These are phyloP conservation scores for Colletotrichum simmondsii DNA, from an alignment of 2,329 filamentous ascomycete species.

Conservation along the genomic window DNA sequence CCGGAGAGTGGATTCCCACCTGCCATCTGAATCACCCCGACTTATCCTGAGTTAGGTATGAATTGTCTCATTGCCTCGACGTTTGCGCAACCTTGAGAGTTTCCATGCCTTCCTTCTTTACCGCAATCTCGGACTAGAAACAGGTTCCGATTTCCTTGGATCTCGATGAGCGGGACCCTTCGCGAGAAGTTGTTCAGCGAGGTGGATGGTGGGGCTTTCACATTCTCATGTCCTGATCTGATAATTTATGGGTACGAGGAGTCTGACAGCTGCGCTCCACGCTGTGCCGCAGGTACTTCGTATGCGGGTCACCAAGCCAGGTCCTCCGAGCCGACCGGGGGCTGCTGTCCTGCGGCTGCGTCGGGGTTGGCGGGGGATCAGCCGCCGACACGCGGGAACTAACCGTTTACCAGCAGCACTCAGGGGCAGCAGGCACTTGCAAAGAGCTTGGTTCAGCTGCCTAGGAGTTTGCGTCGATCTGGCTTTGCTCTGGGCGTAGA, in stretches of 20 bases:
- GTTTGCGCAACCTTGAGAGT: not conserved
- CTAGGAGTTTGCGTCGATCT: not conserved
- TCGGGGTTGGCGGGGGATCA: conserved; percentile 16
- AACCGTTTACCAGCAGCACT: not conserved
- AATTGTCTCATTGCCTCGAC: not conserved
- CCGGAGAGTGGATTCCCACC: not conserved
- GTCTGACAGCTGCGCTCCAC: conserved; percentile 3
- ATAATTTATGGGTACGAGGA: conserved; percentile 1
- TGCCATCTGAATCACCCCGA: not conserved
- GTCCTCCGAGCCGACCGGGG: conserved; percentile 4
- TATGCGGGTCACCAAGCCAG: conserved; percentile 20
- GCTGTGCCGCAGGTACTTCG: conserved; percentile 20
- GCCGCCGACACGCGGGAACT: conserved; percentile 16
- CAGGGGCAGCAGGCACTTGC: not conserved
- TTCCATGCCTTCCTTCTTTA: not conserved
- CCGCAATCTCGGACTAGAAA: not conserved
- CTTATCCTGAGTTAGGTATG: not conserved
- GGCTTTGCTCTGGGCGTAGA: not conserved
- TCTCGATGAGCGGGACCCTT: not conserved
- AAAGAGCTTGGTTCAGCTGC: not conserved
- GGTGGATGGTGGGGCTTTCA: not conserved
- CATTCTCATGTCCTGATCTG: conserved; percentile 18
- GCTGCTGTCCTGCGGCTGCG: not conserved
- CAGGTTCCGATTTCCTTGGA: not conserved
- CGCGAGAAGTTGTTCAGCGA: not conserved